Conservation (phyloP, 495 filamentous ascomycete species). For the Rostrohypoxylon terebratum region DNA sequence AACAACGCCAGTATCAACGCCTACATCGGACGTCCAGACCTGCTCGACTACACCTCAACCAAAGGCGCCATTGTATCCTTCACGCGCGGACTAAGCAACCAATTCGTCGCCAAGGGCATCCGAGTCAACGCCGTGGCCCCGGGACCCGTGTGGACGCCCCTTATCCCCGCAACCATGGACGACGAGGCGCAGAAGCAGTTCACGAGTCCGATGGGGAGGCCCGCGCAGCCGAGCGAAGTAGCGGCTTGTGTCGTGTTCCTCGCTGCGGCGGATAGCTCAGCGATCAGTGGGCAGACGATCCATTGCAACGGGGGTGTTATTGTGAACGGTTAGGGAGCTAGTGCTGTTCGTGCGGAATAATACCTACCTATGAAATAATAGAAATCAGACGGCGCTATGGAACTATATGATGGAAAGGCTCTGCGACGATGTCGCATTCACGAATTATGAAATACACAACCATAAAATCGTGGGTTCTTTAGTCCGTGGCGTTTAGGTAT, state of each 20-base stretch:
- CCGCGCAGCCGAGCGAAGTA: constrained; percentile 81
- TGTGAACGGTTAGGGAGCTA: constrained; percentile 64
- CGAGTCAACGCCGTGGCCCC: constrained; percentile 85
- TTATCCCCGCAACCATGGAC: constrained; percentile 83
- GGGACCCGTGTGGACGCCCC: constrained; percentile 86
- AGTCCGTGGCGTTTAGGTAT: no score
- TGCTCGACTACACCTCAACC: constrained; percentile 86
- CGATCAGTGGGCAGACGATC: constrained; percentile 69
- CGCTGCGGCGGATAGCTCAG: constrained; percentile 78
- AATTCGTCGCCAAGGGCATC: constrained; percentile 77
- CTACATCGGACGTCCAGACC: constrained; percentile 83
- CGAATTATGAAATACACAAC: constrained; percentile 26
- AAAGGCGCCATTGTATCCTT: constrained; percentile 89
- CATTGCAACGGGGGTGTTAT: constrained; percentile 77
- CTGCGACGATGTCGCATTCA: background rate
- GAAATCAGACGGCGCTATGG: background rate
- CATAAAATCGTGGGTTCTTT: background rate
- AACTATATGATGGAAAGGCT: constrained; percentile 7
- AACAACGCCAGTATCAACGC: constrained; percentile 86
- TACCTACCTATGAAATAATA: background rate
- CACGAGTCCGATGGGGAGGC: constrained; percentile 81
- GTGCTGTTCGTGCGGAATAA: background rate
- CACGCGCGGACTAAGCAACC: constrained; percentile 81
- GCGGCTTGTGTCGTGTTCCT: constrained; percentile 89
- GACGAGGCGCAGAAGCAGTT: constrained; percentile 77